Base-by-base conservation (phyloP, 306 rosid genomes). In the Trifolium dubium region DNA sequence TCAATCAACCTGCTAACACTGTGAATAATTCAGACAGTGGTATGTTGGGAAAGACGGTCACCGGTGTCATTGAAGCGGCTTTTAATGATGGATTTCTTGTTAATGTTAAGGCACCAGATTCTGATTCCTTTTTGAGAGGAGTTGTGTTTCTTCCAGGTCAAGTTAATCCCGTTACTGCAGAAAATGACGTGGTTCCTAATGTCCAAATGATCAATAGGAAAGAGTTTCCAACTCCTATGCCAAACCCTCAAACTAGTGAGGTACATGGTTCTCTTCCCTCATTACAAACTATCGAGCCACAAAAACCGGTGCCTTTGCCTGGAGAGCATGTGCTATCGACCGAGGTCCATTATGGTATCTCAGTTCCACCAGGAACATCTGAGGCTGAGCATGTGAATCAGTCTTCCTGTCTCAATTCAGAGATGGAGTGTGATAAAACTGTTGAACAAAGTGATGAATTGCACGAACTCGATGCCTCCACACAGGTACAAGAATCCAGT, bases 71-170 rank as follows among this genome's bases (percentile, higher is more conserved):
- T 77, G 92, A 90, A 64, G 89, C 84, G 39, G 5, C 80, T 41
- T 87, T 83, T 63, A 85, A 72, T 65, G 88, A 79, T 30, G 96
- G 92, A 43, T 90, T 82, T 81, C 90, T 87, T 74, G 78, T 90
- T 59, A 81, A 83, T 67, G 89, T 86, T 74, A 83, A 75, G 83
- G 66, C 86, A 9, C 82, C 40, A 1, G 75, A 75, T 47, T 53
- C 79, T 5, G 79, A 90, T 50, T 64, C 89, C 69, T 49, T 18
- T 72, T 71, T 89, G 31, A 84, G 86, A 72, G 96, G 92, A 49
- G 71, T 82, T 14, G 92, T 74, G 40, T 89, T 89, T 81, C 78
- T 70, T 43, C 86, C 87, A 0, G 88, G 79, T 10, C 74, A 18
- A 64, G 70, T 82, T 74, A 49, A 72, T 62, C 96, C 89, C 43